These are phyloP conservation scores for Ustilago esculenta DNA, from an alignment of 1,284 basidiomycete genomes.

Conservation along the genomic window DNA sequence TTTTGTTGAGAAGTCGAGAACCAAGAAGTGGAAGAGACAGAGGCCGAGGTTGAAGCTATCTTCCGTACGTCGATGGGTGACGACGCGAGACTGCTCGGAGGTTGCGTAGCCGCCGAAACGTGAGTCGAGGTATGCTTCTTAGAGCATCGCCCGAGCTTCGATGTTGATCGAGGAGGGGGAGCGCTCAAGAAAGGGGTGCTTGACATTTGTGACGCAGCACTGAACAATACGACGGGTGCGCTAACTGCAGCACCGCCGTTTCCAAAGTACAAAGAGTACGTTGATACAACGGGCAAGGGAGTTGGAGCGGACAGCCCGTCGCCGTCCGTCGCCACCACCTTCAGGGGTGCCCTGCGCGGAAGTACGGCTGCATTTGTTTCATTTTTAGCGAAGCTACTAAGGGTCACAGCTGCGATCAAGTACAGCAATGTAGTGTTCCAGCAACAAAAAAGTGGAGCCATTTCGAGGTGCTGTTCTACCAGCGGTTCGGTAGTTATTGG, in stretches of 20 bases:
- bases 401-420: background rate
- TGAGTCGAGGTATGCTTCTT: conserved; percentile 15
- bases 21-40: background rate
- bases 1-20: conserved; percentile 11
- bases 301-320: background rate
- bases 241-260: conserved; percentile 9
- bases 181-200: background rate
- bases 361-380: conserved; percentile 10
- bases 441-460: background rate
- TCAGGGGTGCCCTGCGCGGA: conserved; percentile 8
- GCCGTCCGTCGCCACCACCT: background rate
- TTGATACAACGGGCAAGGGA: conserved; percentile 20
- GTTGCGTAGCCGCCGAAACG: conserved; percentile 2
- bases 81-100: conserved; percentile 11
- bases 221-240: conserved; percentile 4
- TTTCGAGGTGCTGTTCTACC: too few species aligned
- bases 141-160: conserved; percentile 7
- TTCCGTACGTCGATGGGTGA: conserved; percentile 5
- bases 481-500: too few species aligned
- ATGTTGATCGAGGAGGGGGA: conserved; percentile 2
- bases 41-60: background rate
- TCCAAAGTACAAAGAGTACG: conserved; percentile 29
- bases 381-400: background rate
- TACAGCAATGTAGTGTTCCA: conserved; percentile 8
- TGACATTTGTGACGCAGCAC: background rate